Evolutionary conservation across 495 filamentous ascomycete species (phyloP).

Genomic region (Annulohypoxylon stygium): DNA sequence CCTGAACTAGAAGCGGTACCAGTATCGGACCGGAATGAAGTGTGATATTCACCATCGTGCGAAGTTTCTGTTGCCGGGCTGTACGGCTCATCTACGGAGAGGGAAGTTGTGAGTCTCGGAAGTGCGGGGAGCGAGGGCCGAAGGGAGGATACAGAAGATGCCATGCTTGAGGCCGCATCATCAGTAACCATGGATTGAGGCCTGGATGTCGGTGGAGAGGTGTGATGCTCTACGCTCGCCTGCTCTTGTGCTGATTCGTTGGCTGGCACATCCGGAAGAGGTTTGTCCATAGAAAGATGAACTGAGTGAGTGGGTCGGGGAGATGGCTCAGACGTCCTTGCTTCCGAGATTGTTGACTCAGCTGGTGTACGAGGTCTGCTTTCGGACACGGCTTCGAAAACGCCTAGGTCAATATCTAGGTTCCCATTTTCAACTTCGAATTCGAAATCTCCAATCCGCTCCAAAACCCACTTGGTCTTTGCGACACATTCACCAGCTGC

Average conservation of each 20-base stretch:
- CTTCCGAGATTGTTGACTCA: slow-evolving; percentile 52
- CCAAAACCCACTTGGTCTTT: slow-evolving; percentile 86
- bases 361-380: slow-evolving; percentile 56
- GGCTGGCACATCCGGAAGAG: slow-evolving; percentile 53
- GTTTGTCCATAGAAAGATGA: slow-evolving; percentile 46
- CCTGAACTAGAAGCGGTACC: slow-evolving; percentile 66
- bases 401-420: slow-evolving; percentile 62
- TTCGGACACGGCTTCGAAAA: slow-evolving; percentile 52
- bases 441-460: slow-evolving; percentile 94
- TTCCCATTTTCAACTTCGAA: slow-evolving; percentile 68
- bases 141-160: slow-evolving; percentile 57
- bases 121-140: slow-evolving; percentile 59
- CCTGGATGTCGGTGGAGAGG: slow-evolving; percentile 55
- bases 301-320: slow-evolving; percentile 37
- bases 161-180: slow-evolving; percentile 52
- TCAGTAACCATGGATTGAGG: slow-evolving; percentile 55
- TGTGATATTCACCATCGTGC: slow-evolving; percentile 60
- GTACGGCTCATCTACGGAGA: slow-evolving; percentile 59
- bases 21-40: slow-evolving; percentile 62
- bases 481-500: slow-evolving; percentile 91
- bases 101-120: slow-evolving; percentile 63
- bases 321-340: slow-evolving; percentile 48
- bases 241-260: slow-evolving; percentile 60
- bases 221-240: slow-evolving; percentile 48
- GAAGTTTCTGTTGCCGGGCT: slow-evolving; percentile 58